Base-by-base conservation (phyloP, 108 stramenopile genomes). In the Skeletonema costatum region DNA sequence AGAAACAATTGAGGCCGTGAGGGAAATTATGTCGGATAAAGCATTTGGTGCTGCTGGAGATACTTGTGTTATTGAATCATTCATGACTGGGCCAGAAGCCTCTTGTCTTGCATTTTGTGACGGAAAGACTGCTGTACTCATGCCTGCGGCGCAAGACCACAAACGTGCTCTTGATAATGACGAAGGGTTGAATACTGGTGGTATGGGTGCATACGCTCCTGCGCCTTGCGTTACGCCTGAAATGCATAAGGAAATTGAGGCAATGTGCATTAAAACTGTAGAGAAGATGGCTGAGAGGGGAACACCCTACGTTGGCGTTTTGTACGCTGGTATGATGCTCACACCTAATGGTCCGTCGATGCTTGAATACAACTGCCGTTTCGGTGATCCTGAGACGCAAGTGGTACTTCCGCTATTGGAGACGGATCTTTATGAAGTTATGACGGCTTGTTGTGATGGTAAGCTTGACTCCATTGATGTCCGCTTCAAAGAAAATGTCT, bases 361-460 rank as follows among this genome's bases (percentile, higher is more conserved):
- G 21, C 96, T 99, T 9, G 99, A 99, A 90, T 99, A 87, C 87
- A 99, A 99, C 86, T 97, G 97, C 74, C 93, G 98, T 51, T 97
- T 99, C 76, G 99, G 99, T 58, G 99, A 99, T 84, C 99, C 99
- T 19, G 99, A 99, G 87, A 98, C 99, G 0, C 97, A 99, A 82
- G 99, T 97, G 48, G 86, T 99, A 33, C 91, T 99, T 19, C 98
- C 98, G 12, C 92, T 99, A n/a, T 84, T 99, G 62, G 93, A 98
- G 76, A 95, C 92, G 2, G 93, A 96, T 70, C 77, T 93, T 53
- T 98, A 92, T 74, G 97, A 98, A 76, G 85, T 97, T 41, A 91
- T 98, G 90, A 82, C 75, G 9, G 98, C 97, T 42, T 98, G 97
- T 82, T 96, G 95, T 63, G 89, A 97, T 62, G 97, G 98, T 32